A percentile compares a stretch with the other conserved stretches of the same genome.
Conservation (phyloP, 176 grass and related monocot species). For the Triticum turgidum region DNA sequence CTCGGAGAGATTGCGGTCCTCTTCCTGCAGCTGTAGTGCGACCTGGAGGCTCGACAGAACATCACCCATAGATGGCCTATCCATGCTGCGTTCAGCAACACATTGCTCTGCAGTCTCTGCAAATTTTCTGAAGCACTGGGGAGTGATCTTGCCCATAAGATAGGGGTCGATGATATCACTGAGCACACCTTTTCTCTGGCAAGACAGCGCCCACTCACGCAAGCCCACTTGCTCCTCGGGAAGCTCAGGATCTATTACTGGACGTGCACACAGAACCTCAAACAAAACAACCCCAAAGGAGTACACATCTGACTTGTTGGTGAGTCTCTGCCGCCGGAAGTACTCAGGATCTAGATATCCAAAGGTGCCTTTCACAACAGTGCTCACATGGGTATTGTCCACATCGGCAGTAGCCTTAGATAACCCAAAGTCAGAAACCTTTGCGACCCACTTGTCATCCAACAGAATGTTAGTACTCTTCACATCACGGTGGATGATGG, state of each 20-base stretch:
- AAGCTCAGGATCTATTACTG: background rate
- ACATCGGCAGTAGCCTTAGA: background rate
- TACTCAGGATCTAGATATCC: conserved; percentile 48
- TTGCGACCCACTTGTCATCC: conserved; percentile 47
- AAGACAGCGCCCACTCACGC: conserved; percentile 32
- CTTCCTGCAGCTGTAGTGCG: conserved; percentile 40
- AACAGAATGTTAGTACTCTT: conserved; percentile 51
- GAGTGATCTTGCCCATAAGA: background rate
- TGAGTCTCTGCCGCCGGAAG: conserved; percentile 29
- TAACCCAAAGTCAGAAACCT: conserved; percentile 35
- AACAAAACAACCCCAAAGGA: conserved; percentile 52
- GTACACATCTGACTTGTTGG: conserved; percentile 40
- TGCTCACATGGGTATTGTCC: conserved; percentile 35
- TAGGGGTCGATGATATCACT: background rate
- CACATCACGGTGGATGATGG: conserved; percentile 48
- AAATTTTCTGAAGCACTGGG: conserved; percentile 26
- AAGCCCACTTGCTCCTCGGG: conserved; percentile 42
- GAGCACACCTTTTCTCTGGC: background rate
- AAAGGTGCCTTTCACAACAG: conserved; percentile 46
- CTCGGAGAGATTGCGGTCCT: background rate
- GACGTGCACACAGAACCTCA: conserved; percentile 37
- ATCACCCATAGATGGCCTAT: conserved; percentile 40
- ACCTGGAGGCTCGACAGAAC: conserved; percentile 31
- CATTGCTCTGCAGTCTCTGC: conserved; percentile 12
- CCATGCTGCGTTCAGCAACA: background rate